phyloP scores from a whole-genome alignment of 176 grass and related monocot genomes.

The Raddia distichophylla region DNA sequence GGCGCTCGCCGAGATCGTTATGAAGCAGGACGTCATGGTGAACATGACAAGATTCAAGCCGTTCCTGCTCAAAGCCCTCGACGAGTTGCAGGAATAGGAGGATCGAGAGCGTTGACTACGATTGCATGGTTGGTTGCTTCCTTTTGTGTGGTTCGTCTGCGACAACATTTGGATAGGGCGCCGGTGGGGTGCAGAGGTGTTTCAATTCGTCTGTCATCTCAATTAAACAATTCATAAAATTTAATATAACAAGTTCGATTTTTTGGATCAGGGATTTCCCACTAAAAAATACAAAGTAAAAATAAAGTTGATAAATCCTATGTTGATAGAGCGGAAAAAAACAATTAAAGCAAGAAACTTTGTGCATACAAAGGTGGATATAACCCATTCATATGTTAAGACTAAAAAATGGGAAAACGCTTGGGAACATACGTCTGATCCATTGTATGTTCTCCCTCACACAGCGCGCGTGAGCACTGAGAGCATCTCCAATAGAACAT shows the following conservation, averaged over 20 bases:
- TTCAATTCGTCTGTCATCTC: conserved; percentile 2
- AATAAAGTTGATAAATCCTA: too few relatives aligned
- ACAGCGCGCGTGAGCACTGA: too few relatives aligned
- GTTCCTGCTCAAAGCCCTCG: conserved; percentile 57
- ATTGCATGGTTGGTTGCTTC: neutral
- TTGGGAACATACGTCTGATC: too few relatives aligned
- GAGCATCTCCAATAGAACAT: too few relatives aligned
- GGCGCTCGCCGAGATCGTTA: conserved; percentile 70
- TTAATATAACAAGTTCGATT: too few relatives aligned
- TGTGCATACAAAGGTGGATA: too few relatives aligned
- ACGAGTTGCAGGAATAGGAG: conserved; percentile 66
- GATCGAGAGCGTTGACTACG: neutral
- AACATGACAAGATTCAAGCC: conserved; percentile 76
- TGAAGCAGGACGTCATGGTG: conserved; percentile 89
- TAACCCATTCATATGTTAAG: too few relatives aligned
- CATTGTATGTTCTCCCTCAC: too few relatives aligned
- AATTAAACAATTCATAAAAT: neutral
- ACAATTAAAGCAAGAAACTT: too few relatives aligned
- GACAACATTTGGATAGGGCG: conserved; percentile 1
- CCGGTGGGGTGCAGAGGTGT: neutral
- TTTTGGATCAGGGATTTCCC: neutral
- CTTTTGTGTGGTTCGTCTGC: neutral
- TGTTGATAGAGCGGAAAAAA: too few relatives aligned
- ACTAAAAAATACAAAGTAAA: too few relatives aligned
- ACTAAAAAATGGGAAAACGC: too few relatives aligned